Evolutionary conservation across 352 stramenopile genomes (phyloP).

Genomic region (Phytophthora syringae): DNA sequence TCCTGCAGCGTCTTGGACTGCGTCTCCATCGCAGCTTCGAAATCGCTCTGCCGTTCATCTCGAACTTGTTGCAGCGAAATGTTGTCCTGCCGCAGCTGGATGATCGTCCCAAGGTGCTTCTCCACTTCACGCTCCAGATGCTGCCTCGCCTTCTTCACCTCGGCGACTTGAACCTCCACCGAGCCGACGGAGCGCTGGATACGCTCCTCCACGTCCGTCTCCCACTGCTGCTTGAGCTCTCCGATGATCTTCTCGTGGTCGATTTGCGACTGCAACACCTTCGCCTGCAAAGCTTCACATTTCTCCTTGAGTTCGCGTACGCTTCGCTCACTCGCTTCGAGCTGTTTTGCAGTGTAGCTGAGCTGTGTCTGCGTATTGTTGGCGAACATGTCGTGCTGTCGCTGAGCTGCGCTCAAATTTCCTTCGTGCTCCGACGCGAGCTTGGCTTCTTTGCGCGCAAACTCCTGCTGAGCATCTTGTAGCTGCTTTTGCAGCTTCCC

Average conservation of each 20-base stretch:
- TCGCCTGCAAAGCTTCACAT: slow-evolving; percentile 51
- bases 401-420: slow-evolving; percentile 34
- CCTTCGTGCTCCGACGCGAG: slow-evolving; percentile 46
- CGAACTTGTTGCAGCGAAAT: slow-evolving; percentile 51
- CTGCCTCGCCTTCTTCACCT: slow-evolving; percentile 66
- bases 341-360: slow-evolving; percentile 37
- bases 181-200: slow-evolving; percentile 59
- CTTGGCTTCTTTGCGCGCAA: slow-evolving; percentile 47
- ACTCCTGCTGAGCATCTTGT: slow-evolving; percentile 51
- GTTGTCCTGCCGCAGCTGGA: slow-evolving; percentile 65
- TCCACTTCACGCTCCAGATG: slow-evolving; percentile 71
- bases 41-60: slow-evolving; percentile 38
- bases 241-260: slow-evolving; percentile 60
- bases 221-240: slow-evolving; percentile 60
- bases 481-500: slow-evolving; percentile 63
- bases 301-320: slow-evolving; percentile 48
- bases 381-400: slow-evolving; percentile 52
- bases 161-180: slow-evolving; percentile 68
- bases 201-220: slow-evolving; percentile 57
- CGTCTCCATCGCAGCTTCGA: slow-evolving; percentile 42
- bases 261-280: slow-evolving; percentile 56
- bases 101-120: slow-evolving; percentile 61
- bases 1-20: slow-evolving; percentile 56
- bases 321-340: slow-evolving; percentile 43
- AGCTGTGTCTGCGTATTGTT: slow-evolving; percentile 56